Evolutionary conservation across 2,329 filamentous ascomycete genomes (phyloP), one percentile per base, ranked within the genome.

Genomic region (Fusarium multiceps): DNA sequence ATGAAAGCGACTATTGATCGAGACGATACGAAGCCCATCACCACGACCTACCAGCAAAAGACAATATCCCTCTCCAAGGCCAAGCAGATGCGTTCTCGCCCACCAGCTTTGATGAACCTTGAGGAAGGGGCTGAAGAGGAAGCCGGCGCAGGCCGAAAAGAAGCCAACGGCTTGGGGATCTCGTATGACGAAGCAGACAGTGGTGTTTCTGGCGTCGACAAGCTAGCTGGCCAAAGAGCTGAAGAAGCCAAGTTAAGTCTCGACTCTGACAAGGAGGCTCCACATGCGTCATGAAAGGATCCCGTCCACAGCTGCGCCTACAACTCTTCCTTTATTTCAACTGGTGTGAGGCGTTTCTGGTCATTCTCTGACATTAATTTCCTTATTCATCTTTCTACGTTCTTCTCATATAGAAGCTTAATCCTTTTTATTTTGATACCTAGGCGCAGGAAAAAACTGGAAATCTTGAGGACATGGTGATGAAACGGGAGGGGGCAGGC

Each of bases 1-100:
- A 97, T 99, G 93, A 99, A 99, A 82, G 96, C 96, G 13, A 99
- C 96, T 2, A 99, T 99, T 74, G 95, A 98, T 77, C 91, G 95
- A 65, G 96, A 99, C 73, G 89, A 92, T 75, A 88, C 88, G 6
- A 88, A 92, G 66, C 88, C 91, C 12, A 90, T 97, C 64, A 94
- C 93, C 21, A 96, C 93, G 6, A 97, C 94, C 6, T 98, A 98
- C 81, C 95, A 97, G 78, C 94, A 98, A 78, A 96, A 97, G 84
- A 99, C 96, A 0, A 97, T 99, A 58, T 96, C 92, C 27, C 88
- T 99, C 9, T 88, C 91, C 58, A 97, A 97, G 81, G 96, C 96
- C 14, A 90, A 91, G 62, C 88, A 91, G 67, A 93, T 97, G 90
- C 92, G 92, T 59, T 93, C 97, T 77, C 89, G 96, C 7, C 96